phyloP scores from a whole-genome alignment of 2,329 filamentous ascomycete genomes.

The Juglanconis juglandina region DNA sequence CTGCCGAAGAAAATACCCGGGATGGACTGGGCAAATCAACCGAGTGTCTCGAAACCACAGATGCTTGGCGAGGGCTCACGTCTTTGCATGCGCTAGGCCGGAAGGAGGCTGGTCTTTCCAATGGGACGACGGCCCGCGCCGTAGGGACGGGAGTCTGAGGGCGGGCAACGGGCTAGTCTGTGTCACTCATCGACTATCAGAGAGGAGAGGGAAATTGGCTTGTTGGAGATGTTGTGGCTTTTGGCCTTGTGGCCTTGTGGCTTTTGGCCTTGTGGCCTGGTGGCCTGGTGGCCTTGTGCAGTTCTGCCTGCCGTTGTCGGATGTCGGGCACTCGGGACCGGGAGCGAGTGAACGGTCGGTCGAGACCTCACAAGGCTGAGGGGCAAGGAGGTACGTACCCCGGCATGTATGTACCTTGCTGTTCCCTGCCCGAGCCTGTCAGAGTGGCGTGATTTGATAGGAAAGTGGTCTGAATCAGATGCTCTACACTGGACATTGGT shows the following conservation, averaged over 20 bases:
- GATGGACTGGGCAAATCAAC: too few relatives aligned
- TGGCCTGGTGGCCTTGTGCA: too few relatives aligned
- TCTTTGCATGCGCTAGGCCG: neutral
- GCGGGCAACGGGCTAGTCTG: too few relatives aligned
- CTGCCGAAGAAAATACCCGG: too few relatives aligned
- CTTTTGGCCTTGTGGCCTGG: too few relatives aligned
- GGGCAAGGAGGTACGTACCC: neutral
- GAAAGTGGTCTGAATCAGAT: slow-evolving; percentile 9
- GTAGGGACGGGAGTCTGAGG: too few relatives aligned
- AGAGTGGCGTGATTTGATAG: slow-evolving; percentile 10
- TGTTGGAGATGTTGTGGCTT: too few relatives aligned
- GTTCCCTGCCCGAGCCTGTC: slow-evolving; percentile 4
- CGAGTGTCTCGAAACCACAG: too few relatives aligned
- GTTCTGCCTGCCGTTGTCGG: neutral
- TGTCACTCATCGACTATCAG: too few relatives aligned
- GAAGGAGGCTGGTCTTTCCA: neutral
- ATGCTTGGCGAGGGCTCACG: neutral
- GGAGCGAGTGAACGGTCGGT: neutral
- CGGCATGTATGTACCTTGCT: neutral
- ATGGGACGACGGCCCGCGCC: neutral
- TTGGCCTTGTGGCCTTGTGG: too few relatives aligned
- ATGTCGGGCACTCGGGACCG: neutral
- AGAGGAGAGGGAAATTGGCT: too few relatives aligned
- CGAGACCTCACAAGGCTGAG: neutral
- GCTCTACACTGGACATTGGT: neutral